Conservation (phyloP, 2,329 filamentous ascomycete species). For the Diaporthe vexans region DNA sequence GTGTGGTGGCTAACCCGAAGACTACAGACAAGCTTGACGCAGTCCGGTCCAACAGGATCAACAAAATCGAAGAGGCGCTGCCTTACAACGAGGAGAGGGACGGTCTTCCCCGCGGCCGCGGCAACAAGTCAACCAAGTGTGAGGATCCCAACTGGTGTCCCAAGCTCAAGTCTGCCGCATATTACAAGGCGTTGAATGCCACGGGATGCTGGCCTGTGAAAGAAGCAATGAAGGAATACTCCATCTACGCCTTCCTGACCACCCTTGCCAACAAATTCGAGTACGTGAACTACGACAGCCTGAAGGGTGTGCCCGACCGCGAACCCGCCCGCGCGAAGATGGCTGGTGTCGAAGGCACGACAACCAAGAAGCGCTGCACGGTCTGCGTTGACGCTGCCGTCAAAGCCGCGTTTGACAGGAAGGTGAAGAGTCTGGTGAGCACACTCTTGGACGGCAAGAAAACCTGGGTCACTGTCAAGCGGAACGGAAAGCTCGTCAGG, state of each 20-base stretch:
- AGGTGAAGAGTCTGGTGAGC: background rate
- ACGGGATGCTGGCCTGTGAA: background rate
- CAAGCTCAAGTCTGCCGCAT: background rate
- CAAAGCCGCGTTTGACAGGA: conserved; percentile 23
- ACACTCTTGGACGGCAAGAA: conserved; percentile 20
- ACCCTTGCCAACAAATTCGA: background rate
- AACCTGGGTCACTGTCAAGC: background rate
- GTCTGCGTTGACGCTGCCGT: conserved; percentile 13
- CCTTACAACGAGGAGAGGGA: conserved; percentile 14
- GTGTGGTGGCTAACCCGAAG: background rate
- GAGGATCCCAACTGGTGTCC: conserved; percentile 13
- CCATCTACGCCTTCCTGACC: background rate
- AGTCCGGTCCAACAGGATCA: background rate
- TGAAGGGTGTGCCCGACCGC: background rate
- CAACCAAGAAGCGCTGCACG: background rate
- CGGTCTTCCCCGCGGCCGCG: background rate
- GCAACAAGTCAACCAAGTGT: background rate
- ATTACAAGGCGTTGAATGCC: background rate
- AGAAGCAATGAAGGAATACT: background rate
- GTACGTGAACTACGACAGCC: background rate
- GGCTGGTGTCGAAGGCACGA: background rate
- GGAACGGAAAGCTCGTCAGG: background rate
- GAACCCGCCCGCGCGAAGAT: background rate
- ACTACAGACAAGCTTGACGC: conserved; percentile 19
- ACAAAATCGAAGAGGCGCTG: conserved; percentile 9